Evolutionary conservation across 805 yeast species (phyloP).

Genomic region (Saturnispora ahearnii): DNA sequence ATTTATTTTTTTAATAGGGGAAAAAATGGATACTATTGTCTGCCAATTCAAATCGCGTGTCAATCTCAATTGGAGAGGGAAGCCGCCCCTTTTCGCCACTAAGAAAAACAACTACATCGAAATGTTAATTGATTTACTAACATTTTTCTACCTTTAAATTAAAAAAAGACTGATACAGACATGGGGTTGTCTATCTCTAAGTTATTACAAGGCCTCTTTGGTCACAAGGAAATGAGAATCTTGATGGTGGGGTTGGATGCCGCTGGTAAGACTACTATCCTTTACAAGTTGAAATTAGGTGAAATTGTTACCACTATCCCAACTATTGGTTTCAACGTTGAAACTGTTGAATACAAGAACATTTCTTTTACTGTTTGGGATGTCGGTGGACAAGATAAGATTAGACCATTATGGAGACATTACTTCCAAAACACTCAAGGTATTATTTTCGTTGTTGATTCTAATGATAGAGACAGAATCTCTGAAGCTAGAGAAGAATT

Average conservation of each 20-base stretch:
- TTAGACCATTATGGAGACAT: constrained; percentile 98
- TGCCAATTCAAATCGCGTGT: constrained; percentile 10
- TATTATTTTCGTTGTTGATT: constrained; percentile 94
- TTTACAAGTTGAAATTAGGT: constrained; percentile 89
- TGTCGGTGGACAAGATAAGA: constrained; percentile 99
- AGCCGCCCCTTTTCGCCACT: constrained; percentile 6
- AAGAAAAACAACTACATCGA: constrained; percentile 1
- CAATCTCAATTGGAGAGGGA: background rate
- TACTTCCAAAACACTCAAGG: constrained; percentile 98
- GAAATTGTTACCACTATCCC: constrained; percentile 95
- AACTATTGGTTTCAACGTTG: constrained; percentile 95
- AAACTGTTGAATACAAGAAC: constrained; percentile 95
- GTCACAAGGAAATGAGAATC: constrained; percentile 96
- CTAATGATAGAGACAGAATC: constrained; percentile 96
- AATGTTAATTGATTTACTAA: background rate
- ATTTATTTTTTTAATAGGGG: too few species aligned
- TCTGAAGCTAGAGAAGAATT: constrained; percentile 97
- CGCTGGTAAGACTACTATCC: constrained; percentile 96
- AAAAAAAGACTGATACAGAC: constrained; percentile 15
- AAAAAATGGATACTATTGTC: background rate
- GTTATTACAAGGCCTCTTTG: constrained; percentile 89
- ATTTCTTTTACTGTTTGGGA: constrained; percentile 97
- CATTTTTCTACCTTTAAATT: background rate
- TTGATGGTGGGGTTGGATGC: constrained; percentile 98
- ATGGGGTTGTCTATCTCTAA: constrained; percentile 97